A percentile compares a stretch with the other conserved stretches of the same genome.
Conservation (phyloP, 1,284 basidiomycete genomes). For the Cryptococcus sp. region DNA sequence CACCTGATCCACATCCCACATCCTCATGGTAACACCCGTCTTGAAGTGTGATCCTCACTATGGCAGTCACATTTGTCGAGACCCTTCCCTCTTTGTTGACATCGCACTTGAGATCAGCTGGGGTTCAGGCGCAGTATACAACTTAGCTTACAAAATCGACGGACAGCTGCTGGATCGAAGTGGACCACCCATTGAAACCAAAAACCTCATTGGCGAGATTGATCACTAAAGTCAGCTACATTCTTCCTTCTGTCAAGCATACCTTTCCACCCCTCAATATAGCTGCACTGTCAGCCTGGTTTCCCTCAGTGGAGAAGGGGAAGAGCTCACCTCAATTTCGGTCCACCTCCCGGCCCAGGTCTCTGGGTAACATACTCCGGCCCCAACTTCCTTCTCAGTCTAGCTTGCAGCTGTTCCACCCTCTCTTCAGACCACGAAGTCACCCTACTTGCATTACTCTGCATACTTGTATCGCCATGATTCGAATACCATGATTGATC, state of each 20-base stretch:
- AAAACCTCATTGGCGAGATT: constrained; percentile 97
- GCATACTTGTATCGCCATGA: constrained; percentile 10
- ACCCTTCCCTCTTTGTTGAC: constrained; percentile 63
- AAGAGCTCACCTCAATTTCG: constrained; percentile 58
- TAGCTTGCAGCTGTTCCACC: constrained; percentile 70
- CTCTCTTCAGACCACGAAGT: constrained; percentile 54
- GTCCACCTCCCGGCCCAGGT: constrained; percentile 76
- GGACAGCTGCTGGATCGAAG: constrained; percentile 70
- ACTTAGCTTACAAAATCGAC: constrained; percentile 57
- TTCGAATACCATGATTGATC: constrained; percentile 13
- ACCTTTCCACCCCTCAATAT: constrained; percentile 92
- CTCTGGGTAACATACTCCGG: constrained; percentile 88
- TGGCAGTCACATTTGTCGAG: constrained; percentile 75
- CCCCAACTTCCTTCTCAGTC: constrained; percentile 81
- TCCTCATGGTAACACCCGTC: constrained; percentile 93
- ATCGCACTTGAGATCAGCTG: constrained; percentile 50
- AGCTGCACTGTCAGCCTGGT: constrained; percentile 54
- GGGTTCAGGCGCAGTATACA: background rate
- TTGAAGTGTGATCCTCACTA: constrained; percentile 78
- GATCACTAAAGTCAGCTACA: constrained; percentile 55
- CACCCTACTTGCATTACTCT: constrained; percentile 9
- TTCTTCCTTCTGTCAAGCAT: background rate
- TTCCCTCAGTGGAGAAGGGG: background rate
- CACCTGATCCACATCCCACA: constrained; percentile 80
- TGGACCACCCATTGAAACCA: constrained; percentile 97